A percentile compares a stretch with the other conserved stretches of the same genome.
Evolutionary conservation across 768 basidiomycete genomes (phyloP).

Genomic region (Suillus bovinus): DNA sequence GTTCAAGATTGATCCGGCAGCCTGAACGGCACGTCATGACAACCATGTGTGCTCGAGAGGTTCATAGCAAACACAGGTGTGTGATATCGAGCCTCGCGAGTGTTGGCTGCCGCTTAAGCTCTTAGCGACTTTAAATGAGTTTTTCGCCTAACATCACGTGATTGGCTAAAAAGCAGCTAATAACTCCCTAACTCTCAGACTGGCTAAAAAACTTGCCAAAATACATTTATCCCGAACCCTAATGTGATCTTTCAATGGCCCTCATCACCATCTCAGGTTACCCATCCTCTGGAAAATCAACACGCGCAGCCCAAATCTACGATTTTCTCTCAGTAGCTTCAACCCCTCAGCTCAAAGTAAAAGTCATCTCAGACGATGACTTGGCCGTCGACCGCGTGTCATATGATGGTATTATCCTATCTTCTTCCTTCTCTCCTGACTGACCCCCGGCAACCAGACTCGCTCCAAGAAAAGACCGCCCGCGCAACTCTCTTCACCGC

Average conservation of each 20-base stretch:
- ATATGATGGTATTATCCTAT: neutral
- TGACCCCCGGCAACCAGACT: neutral
- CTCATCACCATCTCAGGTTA: slow-evolving; percentile 87
- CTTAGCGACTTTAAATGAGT: too few relatives aligned
- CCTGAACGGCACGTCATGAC: too few relatives aligned
- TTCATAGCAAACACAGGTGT: too few relatives aligned
- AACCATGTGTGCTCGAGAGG: too few relatives aligned
- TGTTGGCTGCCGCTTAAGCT: too few relatives aligned
- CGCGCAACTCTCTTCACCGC: neutral
- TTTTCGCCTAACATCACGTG: too few relatives aligned
- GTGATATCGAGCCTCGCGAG: too few relatives aligned
- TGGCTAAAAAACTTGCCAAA: too few relatives aligned
- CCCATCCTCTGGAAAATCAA: slow-evolving; percentile 86
- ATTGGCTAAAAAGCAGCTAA: too few relatives aligned
- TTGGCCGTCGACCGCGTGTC: neutral
- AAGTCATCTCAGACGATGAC: neutral
- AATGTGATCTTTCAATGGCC: slow-evolving; percentile 58
- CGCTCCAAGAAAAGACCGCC: neutral
- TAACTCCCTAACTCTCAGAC: too few relatives aligned
- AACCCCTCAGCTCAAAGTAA: neutral
- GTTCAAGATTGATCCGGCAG: too few relatives aligned
- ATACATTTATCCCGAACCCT: too few relatives aligned
- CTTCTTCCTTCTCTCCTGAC: neutral
- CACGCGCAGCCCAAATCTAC: slow-evolving; percentile 32
- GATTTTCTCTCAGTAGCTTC: neutral